Evolutionary conservation across 306 rosid genomes (phyloP).

Genomic region (Dicorynia guianensis): DNA sequence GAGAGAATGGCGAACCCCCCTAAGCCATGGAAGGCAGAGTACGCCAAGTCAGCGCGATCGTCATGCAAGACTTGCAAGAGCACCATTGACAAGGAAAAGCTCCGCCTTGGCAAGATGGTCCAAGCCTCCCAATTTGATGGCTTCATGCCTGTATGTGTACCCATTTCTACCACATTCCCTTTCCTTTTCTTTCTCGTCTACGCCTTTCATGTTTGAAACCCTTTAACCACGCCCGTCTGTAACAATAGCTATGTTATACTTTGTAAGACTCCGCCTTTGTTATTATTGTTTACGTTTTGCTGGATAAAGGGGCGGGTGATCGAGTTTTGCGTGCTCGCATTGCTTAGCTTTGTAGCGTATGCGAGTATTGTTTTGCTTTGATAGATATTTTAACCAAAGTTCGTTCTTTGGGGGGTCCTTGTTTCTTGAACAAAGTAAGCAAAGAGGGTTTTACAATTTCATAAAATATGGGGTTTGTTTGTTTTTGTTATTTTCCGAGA

Average conservation of each 20-base stretch:
- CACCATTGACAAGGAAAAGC: slow-evolving; percentile 67
- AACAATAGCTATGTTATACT: neutral
- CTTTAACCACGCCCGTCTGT: neutral
- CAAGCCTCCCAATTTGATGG: slow-evolving; percentile 93
- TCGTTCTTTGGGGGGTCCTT: neutral
- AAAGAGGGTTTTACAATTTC: neutral
- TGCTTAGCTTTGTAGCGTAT: neutral
- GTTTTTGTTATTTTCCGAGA: neutral
- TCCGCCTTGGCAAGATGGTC: slow-evolving; percentile 97
- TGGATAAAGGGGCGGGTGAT: neutral
- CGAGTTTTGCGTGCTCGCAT: neutral
- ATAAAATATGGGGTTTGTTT: neutral
- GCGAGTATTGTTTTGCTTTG: no score
- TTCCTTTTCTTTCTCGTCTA: neutral
- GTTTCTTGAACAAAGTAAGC: neutral
- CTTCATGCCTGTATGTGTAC: slow-evolving; percentile 72
- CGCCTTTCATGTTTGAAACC: neutral
- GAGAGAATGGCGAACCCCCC: slow-evolving; percentile 73
- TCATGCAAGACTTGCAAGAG: slow-evolving; percentile 86
- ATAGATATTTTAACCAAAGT: neutral
- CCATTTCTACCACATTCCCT: neutral
- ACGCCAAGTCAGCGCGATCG: slow-evolving; percentile 90
- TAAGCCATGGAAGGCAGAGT: slow-evolving; percentile 95
- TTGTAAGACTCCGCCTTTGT: neutral
- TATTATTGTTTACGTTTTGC: neutral